phyloP scores from a whole-genome alignment of 768 basidiomycete genomes.

The Tephrocybe rancida region DNA sequence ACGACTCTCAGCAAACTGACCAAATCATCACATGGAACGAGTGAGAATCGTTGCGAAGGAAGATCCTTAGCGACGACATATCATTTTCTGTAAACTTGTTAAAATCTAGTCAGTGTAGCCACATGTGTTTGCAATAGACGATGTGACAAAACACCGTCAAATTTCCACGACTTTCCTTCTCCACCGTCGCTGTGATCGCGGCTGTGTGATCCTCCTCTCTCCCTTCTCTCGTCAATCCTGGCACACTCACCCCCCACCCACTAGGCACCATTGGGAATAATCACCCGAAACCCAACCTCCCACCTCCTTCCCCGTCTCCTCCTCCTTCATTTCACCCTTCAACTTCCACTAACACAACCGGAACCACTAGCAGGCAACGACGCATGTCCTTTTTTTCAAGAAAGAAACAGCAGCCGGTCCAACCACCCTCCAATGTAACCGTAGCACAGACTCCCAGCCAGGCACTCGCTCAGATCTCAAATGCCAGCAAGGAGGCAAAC shows the following conservation, averaged over 20 bases:
- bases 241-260: constrained; percentile 3
- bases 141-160: constrained; percentile 2
- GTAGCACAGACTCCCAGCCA: constrained; percentile 67
- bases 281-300: constrained; percentile 17
- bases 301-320: constrained; percentile 13
- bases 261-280: constrained; percentile 21
- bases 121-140: not conserved
- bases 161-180: constrained; percentile 2
- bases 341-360: constrained; percentile 34
- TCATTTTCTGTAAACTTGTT: too few species aligned
- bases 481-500: constrained; percentile 28
- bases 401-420: constrained; percentile 72
- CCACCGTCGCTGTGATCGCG: not conserved
- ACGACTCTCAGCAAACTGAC: constrained; percentile 54
- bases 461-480: constrained; percentile 62
- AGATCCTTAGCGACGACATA: not conserved
- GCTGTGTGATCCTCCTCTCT: not conserved
- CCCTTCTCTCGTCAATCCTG: not conserved
- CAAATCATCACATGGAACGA: constrained; percentile 78
- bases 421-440: constrained; percentile 47
- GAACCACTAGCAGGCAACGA: constrained; percentile 50
- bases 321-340: constrained; percentile 62
- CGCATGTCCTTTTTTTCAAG: constrained; percentile 95
- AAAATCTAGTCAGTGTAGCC: not conserved
- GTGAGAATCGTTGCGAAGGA: constrained; percentile 20